A percentile compares a stretch with the other conserved stretches of the same genome.
Evolutionary conservation across 495 filamentous ascomycete species (phyloP).

Genomic region (Penicillium waksmanii): DNA sequence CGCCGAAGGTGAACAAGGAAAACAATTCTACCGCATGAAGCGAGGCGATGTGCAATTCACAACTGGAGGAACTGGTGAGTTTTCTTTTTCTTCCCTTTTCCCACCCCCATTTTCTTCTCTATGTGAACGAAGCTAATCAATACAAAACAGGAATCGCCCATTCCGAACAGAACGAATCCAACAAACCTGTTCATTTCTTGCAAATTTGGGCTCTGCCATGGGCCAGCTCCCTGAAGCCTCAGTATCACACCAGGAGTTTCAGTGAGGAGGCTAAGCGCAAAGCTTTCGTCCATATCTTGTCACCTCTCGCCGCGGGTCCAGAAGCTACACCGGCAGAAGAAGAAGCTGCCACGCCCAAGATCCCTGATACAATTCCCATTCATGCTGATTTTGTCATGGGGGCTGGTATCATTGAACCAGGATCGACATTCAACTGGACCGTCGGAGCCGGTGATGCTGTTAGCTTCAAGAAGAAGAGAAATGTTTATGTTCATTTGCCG

Average conservation of each 20-base stretch:
- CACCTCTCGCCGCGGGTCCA: slow-evolving; percentile 65
- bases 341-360: slow-evolving; percentile 56
- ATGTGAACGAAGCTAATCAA: slow-evolving; percentile 12
- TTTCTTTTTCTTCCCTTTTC: too few relatives aligned
- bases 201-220: slow-evolving; percentile 83
- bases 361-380: slow-evolving; percentile 70
- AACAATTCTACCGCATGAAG: slow-evolving; percentile 70
- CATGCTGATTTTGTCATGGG: slow-evolving; percentile 81
- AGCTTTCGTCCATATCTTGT: slow-evolving; percentile 70
- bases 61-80: slow-evolving; percentile 67
- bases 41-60: slow-evolving; percentile 85
- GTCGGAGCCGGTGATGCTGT: slow-evolving; percentile 55
- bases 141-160: slow-evolving; percentile 65
- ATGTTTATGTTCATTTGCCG: slow-evolving; percentile 76
- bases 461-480: slow-evolving; percentile 55
- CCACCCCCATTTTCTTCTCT: not conserved
- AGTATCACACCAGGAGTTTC: slow-evolving; percentile 71
- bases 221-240: slow-evolving; percentile 65
- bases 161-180: slow-evolving; percentile 70
- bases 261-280: slow-evolving; percentile 67
- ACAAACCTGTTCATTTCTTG: slow-evolving; percentile 73
- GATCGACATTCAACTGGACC: slow-evolving; percentile 60
- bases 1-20: slow-evolving; percentile 51
- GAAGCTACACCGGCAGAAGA: slow-evolving; percentile 61
- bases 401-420: slow-evolving; percentile 64